Conservation (phyloP, 805 yeast species). For the Yamadazyma scolyti region DNA sequence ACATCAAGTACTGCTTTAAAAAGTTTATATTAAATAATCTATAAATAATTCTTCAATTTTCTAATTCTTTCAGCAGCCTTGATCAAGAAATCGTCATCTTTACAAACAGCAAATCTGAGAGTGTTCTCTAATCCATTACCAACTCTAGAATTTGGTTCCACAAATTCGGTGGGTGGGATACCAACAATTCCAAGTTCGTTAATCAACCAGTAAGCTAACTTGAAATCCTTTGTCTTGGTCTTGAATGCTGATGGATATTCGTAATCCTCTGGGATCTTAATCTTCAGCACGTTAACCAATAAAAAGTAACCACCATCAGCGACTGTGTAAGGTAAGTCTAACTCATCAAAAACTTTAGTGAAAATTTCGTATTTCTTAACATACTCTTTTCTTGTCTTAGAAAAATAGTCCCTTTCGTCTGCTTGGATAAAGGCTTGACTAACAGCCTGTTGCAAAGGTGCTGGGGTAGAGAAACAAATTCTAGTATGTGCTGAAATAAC, state of each 20-base stretch:
- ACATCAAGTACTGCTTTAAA: slow-evolving; percentile 54
- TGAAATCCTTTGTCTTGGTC: slow-evolving; percentile 78
- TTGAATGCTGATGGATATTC: slow-evolving; percentile 65
- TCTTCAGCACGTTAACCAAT: slow-evolving; percentile 80
- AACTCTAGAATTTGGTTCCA: slow-evolving; percentile 54
- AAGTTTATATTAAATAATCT: not conserved
- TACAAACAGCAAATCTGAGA: slow-evolving; percentile 93
- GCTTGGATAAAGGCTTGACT: slow-evolving; percentile 73
- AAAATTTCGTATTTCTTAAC: slow-evolving; percentile 69
- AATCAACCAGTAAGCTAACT: slow-evolving; percentile 88
- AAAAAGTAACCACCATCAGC: slow-evolving; percentile 95
- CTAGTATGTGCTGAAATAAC: slow-evolving; percentile 90
- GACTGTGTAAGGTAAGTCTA: slow-evolving; percentile 81
- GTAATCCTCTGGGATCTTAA: slow-evolving; percentile 73
- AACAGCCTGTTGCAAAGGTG: slow-evolving; percentile 90
- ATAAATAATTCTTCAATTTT: slow-evolving; percentile 59
- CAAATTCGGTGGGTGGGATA: slow-evolving; percentile 96
- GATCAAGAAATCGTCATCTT: slow-evolving; percentile 75
- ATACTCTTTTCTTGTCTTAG: slow-evolving; percentile 64
- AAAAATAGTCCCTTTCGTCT: slow-evolving; percentile 60
- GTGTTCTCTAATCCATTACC: slow-evolving; percentile 78
- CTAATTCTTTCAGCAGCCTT: slow-evolving; percentile 78
- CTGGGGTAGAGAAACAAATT: slow-evolving; percentile 86
- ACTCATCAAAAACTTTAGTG: slow-evolving; percentile 75
- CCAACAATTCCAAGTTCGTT: slow-evolving; percentile 92